phyloP scores from a whole-genome alignment of 2,329 filamentous ascomycete genomes.

The Scedosporium aurantiacum region DNA sequence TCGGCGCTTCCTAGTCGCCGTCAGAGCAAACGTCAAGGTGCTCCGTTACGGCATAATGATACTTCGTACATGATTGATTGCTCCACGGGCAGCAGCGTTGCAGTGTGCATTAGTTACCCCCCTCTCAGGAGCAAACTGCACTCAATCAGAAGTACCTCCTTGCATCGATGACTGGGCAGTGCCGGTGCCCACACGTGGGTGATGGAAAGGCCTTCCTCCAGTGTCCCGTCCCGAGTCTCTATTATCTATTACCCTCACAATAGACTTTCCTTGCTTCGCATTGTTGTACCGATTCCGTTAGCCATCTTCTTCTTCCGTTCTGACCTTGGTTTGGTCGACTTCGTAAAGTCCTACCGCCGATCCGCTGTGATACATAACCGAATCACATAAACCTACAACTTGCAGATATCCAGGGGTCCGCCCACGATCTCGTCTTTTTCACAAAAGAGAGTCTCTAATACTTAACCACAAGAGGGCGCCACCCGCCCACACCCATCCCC shows the following conservation, averaged over 20 bases:
- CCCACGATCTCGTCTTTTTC: neutral
- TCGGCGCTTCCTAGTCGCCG: neutral
- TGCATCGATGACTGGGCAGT: neutral
- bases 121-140: neutral
- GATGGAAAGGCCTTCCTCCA: neutral
- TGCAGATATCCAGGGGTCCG: constrained; percentile 4
- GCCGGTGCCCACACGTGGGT: neutral
- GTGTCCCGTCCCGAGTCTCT: neutral
- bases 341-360: neutral
- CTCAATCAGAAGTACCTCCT: neutral
- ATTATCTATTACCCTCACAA: neutral
- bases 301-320: neutral
- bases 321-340: neutral
- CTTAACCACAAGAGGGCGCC: constrained; percentile 3
- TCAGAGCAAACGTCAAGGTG: neutral
- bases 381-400: constrained; percentile 1
- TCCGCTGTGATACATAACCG: constrained; percentile 3
- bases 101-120: neutral
- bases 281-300: neutral
- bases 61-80: too few relatives aligned
- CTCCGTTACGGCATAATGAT: too few relatives aligned
- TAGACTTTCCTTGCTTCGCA: too few relatives aligned
- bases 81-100: neutral
- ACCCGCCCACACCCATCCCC: constrained; percentile 2
- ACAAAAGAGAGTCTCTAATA: neutral